Percentiles rank a stretch among this genome's conserved stretches.
Evolutionary conservation across 1,284 basidiomycete species (phyloP).

Genomic region (Inonotus hispidus): DNA sequence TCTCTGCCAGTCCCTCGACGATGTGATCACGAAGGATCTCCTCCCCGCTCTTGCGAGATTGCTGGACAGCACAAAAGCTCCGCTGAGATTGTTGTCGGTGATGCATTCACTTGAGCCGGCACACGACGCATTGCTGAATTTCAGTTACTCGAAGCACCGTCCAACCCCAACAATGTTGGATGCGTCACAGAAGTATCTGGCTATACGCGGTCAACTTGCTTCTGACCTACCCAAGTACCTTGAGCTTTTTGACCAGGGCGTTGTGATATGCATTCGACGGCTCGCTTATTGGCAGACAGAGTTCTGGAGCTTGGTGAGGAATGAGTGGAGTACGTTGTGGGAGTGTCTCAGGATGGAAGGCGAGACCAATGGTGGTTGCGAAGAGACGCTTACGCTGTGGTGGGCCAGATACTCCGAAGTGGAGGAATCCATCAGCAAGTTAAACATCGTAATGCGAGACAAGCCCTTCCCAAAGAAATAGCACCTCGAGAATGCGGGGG

Average conservation of each 20-base stretch:
- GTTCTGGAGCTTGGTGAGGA: constrained; percentile 54
- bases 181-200: constrained; percentile 68
- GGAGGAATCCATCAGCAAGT: constrained; percentile 39
- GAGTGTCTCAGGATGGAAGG: constrained; percentile 70
- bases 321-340: constrained; percentile 72
- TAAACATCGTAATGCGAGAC: constrained; percentile 38
- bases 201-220: constrained; percentile 61
- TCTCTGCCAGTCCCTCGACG: constrained; percentile 46
- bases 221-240: constrained; percentile 64
- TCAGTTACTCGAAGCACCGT: constrained; percentile 54
- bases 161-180: constrained; percentile 59
- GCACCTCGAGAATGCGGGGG: constrained; percentile 16
- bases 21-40: constrained; percentile 44
- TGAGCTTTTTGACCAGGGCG: constrained; percentile 49
- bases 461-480: constrained; percentile 9
- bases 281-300: constrained; percentile 50
- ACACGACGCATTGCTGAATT: constrained; percentile 59
- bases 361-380: constrained; percentile 58
- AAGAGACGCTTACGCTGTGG: constrained; percentile 68
- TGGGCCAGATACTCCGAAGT: constrained; percentile 57
- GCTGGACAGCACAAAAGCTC: constrained; percentile 50
- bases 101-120: constrained; percentile 67
- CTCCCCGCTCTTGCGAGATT: constrained; percentile 52
- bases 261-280: constrained; percentile 43
- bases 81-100: constrained; percentile 57